Conservation (phyloP, 441 rosid genomes). For the Kokia cookei region DNA sequence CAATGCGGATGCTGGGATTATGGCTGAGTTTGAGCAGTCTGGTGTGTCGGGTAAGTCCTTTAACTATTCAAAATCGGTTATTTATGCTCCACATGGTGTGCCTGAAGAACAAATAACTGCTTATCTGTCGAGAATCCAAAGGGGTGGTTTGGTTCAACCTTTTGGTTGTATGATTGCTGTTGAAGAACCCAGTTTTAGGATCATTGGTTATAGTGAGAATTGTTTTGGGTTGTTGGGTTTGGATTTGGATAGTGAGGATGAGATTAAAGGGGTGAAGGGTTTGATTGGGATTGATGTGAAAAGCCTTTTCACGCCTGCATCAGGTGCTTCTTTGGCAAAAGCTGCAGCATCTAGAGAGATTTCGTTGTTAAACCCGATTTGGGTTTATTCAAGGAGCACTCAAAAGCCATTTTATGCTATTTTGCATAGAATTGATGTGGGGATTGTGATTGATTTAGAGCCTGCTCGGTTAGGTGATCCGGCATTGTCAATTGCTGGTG, state of each 20-base stretch:
- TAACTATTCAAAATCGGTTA: conserved; percentile 61
- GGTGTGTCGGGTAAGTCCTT: conserved; percentile 58
- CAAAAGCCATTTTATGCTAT: conserved; percentile 73
- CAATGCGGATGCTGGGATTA: conserved; percentile 67
- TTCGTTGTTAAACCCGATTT: conserved; percentile 59
- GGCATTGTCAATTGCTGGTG: conserved; percentile 60
- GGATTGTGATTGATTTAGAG: conserved; percentile 79
- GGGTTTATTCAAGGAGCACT: conserved; percentile 48
- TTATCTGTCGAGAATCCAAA: conserved; percentile 59
- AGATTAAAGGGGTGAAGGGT: conserved; percentile 18
- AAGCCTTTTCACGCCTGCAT: conserved; percentile 49
- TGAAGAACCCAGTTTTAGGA: conserved; percentile 49
- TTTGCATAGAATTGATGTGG: conserved; percentile 68
- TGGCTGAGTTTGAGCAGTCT: conserved; percentile 70
- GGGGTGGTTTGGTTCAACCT: conserved; percentile 74
- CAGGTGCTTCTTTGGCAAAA: conserved; percentile 51
- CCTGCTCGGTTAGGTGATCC: conserved; percentile 57
- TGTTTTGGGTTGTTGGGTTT: conserved; percentile 48
- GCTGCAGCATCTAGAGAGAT: conserved; percentile 60
- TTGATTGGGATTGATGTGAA: conserved; percentile 68
- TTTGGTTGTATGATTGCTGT: conserved; percentile 74
- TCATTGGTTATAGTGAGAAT: conserved; percentile 64
- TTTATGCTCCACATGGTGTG: conserved; percentile 39
- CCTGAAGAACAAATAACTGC: conserved; percentile 63
- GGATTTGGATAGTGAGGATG: conserved; percentile 13